Evolutionary conservation across 2,329 filamentous ascomycete genomes (phyloP).

Genomic region (Apiospora hydei): DNA sequence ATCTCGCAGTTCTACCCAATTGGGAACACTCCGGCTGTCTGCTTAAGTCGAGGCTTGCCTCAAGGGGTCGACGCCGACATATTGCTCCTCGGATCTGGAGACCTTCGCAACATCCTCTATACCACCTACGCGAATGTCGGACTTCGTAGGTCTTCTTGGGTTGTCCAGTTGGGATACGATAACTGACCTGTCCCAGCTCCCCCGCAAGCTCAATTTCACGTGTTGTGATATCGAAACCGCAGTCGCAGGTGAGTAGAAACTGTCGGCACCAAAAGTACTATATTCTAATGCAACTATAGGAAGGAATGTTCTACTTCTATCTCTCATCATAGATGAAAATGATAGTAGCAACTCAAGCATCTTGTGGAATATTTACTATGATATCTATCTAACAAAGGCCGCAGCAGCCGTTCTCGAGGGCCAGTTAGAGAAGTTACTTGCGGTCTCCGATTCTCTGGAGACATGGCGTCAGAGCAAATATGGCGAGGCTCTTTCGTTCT

Average conservation of each 20-base stretch:
- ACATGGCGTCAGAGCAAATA: conserved; percentile 56
- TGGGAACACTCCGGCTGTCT: conserved; percentile 62
- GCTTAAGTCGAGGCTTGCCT: conserved; percentile 55
- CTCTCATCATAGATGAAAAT: conserved; percentile 54
- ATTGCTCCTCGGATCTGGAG: conserved; percentile 63
- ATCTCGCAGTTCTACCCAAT: conserved; percentile 34
- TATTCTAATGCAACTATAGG: conserved; percentile 45
- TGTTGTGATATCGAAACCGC: conserved; percentile 61
- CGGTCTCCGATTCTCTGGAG: conserved; percentile 45
- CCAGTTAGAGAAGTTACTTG: conserved; percentile 54
- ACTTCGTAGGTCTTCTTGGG: conserved; percentile 40
- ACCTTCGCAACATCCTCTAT: conserved; percentile 63
- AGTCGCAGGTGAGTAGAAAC: conserved; percentile 53
- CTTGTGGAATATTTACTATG: conserved; percentile 64
- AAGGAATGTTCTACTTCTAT: conserved; percentile 61
- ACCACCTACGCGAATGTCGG: conserved; percentile 54
- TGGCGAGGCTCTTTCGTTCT: conserved; percentile 54
- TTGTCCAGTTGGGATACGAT: not conserved
- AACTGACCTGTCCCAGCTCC: conserved; percentile 41
- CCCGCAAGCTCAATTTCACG: conserved; percentile 59
- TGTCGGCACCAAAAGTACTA: not conserved
- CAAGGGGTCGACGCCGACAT: conserved; percentile 57
- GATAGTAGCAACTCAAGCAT: conserved; percentile 35
- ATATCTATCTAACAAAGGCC: conserved; percentile 52
- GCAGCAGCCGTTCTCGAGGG: conserved; percentile 45